These are phyloP conservation scores for Coemansia sp. DNA, from an alignment of 192 early-diverging fungal genomes.

Conservation along the genomic window DNA sequence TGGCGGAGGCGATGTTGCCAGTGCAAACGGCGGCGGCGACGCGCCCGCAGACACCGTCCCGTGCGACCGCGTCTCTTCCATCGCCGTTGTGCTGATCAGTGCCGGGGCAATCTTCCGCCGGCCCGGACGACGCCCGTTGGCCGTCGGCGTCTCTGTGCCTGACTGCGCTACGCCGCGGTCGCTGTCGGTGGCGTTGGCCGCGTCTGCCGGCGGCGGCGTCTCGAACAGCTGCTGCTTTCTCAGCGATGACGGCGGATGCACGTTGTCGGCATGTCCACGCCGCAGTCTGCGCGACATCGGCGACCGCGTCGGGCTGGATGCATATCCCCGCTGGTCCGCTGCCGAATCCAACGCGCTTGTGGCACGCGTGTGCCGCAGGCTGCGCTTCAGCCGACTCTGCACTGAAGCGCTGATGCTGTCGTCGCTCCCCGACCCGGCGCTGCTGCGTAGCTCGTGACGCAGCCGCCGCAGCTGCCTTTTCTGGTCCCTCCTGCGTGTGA, in stretches of 20 bases:
- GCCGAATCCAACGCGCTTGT: background rate
- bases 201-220: background rate
- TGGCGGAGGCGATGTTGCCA: slow-evolving; percentile 14
- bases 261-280: slow-evolving; percentile 22
- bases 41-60: background rate
- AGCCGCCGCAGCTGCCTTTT: background rate
- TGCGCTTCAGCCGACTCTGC: background rate
- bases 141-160: background rate
- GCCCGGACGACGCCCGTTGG: background rate
- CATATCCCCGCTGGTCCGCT: slow-evolving; percentile 19
- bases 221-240: slow-evolving; percentile 9
- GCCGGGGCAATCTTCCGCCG: slow-evolving; percentile 22
- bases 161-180: background rate
- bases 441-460: background rate
- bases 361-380: background rate
- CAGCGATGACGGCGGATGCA: slow-evolving; percentile 18
- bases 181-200: background rate
- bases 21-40: slow-evolving; percentile 8
- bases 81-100: slow-evolving; percentile 13
- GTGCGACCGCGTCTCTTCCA: background rate
- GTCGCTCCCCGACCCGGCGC: background rate
- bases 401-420: background rate
- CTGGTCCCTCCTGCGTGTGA: background rate
- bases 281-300: slow-evolving; percentile 19
- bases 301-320: slow-evolving; percentile 33